Evolutionary conservation across 2,329 filamentous ascomycete species (phyloP).

Genomic region (Penicillium sp.): DNA sequence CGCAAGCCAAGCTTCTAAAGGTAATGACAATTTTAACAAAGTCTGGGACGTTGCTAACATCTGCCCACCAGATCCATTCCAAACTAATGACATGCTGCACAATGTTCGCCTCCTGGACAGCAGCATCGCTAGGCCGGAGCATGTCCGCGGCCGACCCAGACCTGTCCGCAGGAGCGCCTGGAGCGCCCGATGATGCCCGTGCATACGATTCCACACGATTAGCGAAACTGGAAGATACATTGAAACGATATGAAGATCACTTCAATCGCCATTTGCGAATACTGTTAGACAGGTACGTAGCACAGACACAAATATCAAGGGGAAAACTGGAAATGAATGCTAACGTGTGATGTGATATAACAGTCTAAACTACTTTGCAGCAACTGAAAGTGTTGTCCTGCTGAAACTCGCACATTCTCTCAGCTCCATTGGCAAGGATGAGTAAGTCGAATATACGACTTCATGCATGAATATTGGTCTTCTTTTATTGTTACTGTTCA

Average conservation of each 20-base stretch:
- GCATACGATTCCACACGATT: conserved; percentile 59
- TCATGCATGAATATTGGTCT: not conserved
- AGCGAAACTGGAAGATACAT: conserved; percentile 76
- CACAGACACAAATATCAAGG: not conserved
- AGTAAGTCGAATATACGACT: conserved; percentile 18
- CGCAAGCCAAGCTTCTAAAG: conserved; percentile 87
- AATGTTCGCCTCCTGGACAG: conserved; percentile 84
- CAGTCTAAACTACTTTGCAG: conserved; percentile 85
- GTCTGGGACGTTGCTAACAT: too few species aligned
- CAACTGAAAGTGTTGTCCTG: conserved; percentile 92
- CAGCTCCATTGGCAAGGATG: conserved; percentile 40
- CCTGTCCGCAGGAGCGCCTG: conserved; percentile 44
- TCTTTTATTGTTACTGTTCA: not conserved
- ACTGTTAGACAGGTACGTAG: conserved; percentile 68
- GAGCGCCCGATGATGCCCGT: conserved; percentile 31
- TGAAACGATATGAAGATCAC: conserved; percentile 88
- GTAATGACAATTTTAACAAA: conserved; percentile 46
- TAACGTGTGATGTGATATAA: not conserved
- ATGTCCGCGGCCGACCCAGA: conserved; percentile 81
- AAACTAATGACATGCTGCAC: conserved; percentile 96
- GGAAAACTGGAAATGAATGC: not conserved
- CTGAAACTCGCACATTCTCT: conserved; percentile 61
- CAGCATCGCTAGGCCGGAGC: conserved; percentile 74
- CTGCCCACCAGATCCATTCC: conserved; percentile 73
- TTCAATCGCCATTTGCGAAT: conserved; percentile 92